phyloP scores from a whole-genome alignment of 176 grass and related monocot species.

The Rhynchospora pubera region DNA sequence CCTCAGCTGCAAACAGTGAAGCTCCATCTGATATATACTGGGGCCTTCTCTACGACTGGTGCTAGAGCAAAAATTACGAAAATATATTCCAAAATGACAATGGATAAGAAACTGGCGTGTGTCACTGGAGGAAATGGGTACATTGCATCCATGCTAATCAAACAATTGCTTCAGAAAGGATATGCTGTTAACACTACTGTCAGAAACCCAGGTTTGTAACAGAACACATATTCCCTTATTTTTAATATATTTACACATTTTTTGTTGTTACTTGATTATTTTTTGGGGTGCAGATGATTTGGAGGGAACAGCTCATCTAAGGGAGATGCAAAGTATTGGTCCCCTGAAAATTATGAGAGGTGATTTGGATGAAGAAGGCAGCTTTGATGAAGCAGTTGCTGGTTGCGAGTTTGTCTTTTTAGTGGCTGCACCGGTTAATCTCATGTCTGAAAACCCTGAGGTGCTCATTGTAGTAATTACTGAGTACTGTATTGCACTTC shows the following conservation, averaged over 20 bases:
- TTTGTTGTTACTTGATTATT: not conserved
- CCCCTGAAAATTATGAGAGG: constrained; percentile 31
- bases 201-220: constrained; percentile 42
- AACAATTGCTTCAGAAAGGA: constrained; percentile 47
- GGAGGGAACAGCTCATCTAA: constrained; percentile 32
- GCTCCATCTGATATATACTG: not conserved
- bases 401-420: constrained; percentile 58
- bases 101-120: constrained; percentile 32
- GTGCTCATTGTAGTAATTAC: constrained; percentile 14
- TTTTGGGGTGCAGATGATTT: constrained; percentile 25
- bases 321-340: constrained; percentile 44
- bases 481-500: not conserved
- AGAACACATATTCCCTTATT: not conserved
- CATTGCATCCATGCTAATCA: constrained; percentile 51
- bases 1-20: not conserved
- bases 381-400: constrained; percentile 49
- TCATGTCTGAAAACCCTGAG: constrained; percentile 34
- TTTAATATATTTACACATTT: not conserved
- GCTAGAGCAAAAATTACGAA: not conserved
- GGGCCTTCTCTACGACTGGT: not conserved
- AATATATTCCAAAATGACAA: not conserved
- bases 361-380: constrained; percentile 45
- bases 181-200: constrained; percentile 55
- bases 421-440: constrained; percentile 51
- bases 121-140: constrained; percentile 65